Percentiles rank a stretch among this genome's conserved stretches.
These are phyloP conservation scores for Chlorella vulgaris DNA, from an alignment of 139 green algal genomes.

Conservation along the genomic window DNA sequence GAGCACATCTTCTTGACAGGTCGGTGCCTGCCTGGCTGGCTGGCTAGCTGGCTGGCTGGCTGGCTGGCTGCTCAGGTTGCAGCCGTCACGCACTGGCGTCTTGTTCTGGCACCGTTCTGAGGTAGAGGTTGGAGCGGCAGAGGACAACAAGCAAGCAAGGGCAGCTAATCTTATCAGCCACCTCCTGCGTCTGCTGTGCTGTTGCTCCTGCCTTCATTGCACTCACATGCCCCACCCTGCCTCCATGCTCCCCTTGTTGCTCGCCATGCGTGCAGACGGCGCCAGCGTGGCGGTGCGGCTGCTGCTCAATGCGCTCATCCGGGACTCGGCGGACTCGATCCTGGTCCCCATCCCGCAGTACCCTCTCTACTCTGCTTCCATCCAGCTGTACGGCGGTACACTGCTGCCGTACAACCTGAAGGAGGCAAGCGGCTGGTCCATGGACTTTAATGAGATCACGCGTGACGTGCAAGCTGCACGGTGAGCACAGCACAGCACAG, in stretches of 20 bases:
- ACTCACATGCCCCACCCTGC: neutral
- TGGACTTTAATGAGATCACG: conserved; percentile 72
- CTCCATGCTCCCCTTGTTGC: neutral
- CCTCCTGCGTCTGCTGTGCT: no score
- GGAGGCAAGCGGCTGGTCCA: conserved; percentile 81
- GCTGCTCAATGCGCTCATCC: conserved; percentile 76
- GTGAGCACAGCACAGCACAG: neutral
- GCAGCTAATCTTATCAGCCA: no score
- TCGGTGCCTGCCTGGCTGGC: neutral
- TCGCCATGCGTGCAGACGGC: no score
- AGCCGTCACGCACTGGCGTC: neutral
- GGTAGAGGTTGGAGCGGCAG: no score
- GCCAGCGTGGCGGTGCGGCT: conserved; percentile 79
- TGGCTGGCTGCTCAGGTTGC: neutral
- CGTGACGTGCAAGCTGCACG: conserved; percentile 32
- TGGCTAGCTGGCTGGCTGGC: no score
- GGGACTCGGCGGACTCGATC: conserved; percentile 66
- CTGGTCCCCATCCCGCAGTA: conserved; percentile 91
- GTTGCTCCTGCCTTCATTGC: neutral
- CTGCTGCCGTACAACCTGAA: conserved; percentile 92
- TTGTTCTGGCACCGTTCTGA: no score
- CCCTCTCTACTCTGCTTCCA: conserved; percentile 81
- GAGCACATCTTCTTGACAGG: conserved; percentile 76
- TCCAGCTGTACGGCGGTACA: conserved; percentile 86
- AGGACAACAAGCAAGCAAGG: no score